Conservation (phyloP, 176 grass and related monocot genomes). For the Panicum miliaceum region DNA sequence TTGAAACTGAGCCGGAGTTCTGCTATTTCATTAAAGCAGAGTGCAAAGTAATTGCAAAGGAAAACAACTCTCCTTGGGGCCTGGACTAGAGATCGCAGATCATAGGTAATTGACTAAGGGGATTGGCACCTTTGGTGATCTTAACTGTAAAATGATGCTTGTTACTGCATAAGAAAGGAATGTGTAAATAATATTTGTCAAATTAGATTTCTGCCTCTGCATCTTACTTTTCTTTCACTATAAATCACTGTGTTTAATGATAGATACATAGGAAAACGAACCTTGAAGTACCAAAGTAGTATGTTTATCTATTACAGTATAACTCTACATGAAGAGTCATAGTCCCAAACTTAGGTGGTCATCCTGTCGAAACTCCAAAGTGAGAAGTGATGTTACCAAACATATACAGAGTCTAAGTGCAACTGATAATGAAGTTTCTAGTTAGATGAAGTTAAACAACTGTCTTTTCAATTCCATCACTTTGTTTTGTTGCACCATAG, state of each 20-base stretch:
- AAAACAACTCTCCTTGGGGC: conserved; percentile 10
- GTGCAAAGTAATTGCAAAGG: neutral
- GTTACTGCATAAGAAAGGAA: neutral
- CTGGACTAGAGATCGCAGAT: neutral
- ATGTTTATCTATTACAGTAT: conserved; percentile 42
- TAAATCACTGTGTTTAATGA: conserved; percentile 32
- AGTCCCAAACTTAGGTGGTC: conserved; percentile 40
- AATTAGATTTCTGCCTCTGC: conserved; percentile 17
- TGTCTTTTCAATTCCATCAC: conserved; percentile 34
- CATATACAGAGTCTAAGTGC: conserved; percentile 44
- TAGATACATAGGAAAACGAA: conserved; percentile 38
- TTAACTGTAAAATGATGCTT: neutral
- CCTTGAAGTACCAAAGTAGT: conserved; percentile 25
- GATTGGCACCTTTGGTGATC: neutral
- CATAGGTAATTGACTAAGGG: neutral
- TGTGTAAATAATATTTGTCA: neutral
- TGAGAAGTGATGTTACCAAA: conserved; percentile 37
- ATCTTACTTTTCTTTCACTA: neutral
- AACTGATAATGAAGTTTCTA: conserved; percentile 35
- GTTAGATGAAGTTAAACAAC: conserved; percentile 50
- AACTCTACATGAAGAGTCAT: conserved; percentile 50
- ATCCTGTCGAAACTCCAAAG: conserved; percentile 41
- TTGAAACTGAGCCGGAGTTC: neutral
- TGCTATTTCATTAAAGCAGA: conserved; percentile 5
- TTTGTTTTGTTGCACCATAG: conserved; percentile 72